Conservation (phyloP, 345 rosid genomes). For the Physaria fendleri region DNA sequence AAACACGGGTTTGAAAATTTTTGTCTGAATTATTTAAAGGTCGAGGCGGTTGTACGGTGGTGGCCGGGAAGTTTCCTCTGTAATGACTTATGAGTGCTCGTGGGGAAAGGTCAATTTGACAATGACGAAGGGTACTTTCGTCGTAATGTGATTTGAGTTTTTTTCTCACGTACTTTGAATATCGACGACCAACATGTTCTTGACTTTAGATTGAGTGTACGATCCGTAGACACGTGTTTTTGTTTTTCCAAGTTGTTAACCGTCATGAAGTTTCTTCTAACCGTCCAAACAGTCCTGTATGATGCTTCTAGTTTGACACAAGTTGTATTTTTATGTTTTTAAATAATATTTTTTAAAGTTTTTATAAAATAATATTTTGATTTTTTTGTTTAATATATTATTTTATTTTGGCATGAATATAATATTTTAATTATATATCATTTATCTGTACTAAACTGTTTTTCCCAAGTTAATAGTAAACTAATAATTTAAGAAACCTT, state of each 20-base stretch:
- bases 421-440: no score
- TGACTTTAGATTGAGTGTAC: background rate
- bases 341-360: no score
- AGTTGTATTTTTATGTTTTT: no score
- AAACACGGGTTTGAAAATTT: conserved; percentile 30
- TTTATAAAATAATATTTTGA: no score
- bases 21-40: conserved; percentile 4
- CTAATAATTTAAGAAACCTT: no score
- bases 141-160: background rate
- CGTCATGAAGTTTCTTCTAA: background rate
- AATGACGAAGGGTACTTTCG: background rate
- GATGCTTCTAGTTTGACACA: no score
- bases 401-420: no score
- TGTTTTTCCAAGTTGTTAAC: background rate
- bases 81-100: background rate
- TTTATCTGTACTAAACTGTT: no score
- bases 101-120: conserved; percentile 8
- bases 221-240: background rate
- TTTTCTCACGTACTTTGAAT: background rate
- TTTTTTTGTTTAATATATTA: no score
- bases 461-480: no score
- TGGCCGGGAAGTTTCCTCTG: conserved; percentile 28
- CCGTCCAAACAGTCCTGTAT: no score
- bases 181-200: no score
- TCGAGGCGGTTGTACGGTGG: conserved; percentile 28